These are phyloP conservation scores for Capsicum rhomboideum DNA, from an alignment of 257 asterid species.

Conservation along the genomic window DNA sequence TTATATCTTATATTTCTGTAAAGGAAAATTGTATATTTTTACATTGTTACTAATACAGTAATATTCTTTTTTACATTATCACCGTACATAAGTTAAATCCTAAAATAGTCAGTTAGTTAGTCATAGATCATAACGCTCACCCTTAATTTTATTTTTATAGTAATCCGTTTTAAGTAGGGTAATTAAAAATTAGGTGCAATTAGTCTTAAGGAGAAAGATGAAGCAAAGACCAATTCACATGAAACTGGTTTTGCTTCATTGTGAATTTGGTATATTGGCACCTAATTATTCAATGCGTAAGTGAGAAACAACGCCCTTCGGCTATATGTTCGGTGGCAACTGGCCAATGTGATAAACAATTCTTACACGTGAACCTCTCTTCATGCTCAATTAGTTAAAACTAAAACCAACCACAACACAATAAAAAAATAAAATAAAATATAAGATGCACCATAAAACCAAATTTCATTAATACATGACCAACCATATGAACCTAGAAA, in stretches of 20 bases:
- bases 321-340: conserved; percentile 16
- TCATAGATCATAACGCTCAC: not conserved
- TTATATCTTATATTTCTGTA: too few relatives aligned
- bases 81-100: not conserved
- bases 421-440: not conserved
- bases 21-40: too few relatives aligned
- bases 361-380: not conserved
- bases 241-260: not conserved
- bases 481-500: conserved; percentile 16
- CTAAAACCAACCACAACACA: not conserved
- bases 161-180: not conserved
- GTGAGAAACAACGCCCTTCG: conserved; percentile 5
- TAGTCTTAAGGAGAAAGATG: not conserved
- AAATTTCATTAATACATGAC: conserved; percentile 6
- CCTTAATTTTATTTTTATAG: not conserved
- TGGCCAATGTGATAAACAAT: not conserved
- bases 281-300: not conserved
- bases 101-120: not conserved
- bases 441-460: not conserved
- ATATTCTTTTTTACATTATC: not conserved
- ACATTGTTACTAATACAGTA: not conserved
- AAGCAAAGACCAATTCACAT: not conserved
- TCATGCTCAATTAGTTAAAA: not conserved
- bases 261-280: not conserved
- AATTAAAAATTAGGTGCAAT: not conserved